Evolutionary conservation across 75 land plant species (phyloP).

Genomic region (Azolla pinnata): DNA sequence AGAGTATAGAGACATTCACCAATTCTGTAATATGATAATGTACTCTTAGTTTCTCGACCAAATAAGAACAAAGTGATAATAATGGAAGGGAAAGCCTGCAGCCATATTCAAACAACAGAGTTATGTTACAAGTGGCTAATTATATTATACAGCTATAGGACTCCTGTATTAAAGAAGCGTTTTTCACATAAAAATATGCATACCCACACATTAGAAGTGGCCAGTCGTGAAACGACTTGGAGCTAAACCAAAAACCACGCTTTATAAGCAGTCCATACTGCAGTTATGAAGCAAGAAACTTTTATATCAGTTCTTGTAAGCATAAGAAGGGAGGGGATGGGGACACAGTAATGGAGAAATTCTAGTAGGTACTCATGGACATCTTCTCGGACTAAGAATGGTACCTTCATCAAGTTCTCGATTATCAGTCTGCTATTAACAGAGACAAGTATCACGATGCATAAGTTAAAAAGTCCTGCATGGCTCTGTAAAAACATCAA

Average conservation of each 20-base stretch:
- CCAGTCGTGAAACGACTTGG: slow-evolving; percentile 72
- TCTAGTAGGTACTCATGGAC: neutral
- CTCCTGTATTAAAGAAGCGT: too few relatives aligned
- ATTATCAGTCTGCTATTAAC: slow-evolving; percentile 90
- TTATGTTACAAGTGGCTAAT: neutral
- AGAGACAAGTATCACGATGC: slow-evolving; percentile 78
- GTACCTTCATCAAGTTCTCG: slow-evolving; percentile 92
- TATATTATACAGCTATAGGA: neutral
- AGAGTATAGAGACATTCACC: slow-evolving; percentile 40
- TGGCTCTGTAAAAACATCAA: slow-evolving; percentile 82
- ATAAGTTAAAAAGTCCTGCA: slow-evolving; percentile 88
- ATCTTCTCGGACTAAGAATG: neutral
- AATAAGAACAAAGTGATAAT: slow-evolving; percentile 50
- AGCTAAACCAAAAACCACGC: slow-evolving; percentile 84
- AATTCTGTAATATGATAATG: slow-evolving; percentile 40
- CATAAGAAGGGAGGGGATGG: neutral
- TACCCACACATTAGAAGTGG: slow-evolving; percentile 95
- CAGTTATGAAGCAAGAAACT: slow-evolving; percentile 11
- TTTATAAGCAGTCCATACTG: slow-evolving; percentile 86
- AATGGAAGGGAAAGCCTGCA: slow-evolving; percentile 61
- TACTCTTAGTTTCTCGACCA: slow-evolving; percentile 55
- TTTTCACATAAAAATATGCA: slow-evolving; percentile 4
- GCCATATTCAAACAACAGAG: neutral
- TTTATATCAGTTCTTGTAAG: neutral
- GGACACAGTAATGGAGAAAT: neutral